A percentile compares a stretch with the other conserved stretches of the same genome.
Conservation (phyloP, 2,329 filamentous ascomycete species). For the Biscogniauxia mediterranea region DNA sequence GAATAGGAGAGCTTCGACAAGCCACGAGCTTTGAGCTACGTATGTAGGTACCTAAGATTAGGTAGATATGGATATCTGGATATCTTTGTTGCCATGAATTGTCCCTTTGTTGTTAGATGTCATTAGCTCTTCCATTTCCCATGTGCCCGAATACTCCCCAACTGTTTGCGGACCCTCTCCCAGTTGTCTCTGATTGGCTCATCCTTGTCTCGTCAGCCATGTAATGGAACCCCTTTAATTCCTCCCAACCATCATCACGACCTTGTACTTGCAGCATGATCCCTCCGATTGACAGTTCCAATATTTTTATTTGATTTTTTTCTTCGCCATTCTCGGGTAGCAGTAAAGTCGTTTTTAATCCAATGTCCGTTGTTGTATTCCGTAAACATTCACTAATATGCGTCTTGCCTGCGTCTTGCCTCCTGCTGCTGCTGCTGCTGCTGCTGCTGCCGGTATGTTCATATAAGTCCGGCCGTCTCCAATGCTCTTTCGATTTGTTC, state of each 20-base stretch:
- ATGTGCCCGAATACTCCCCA: slow-evolving; percentile 10
- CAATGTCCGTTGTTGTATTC: not conserved
- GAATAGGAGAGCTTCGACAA: slow-evolving; percentile 39
- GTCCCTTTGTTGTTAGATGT: slow-evolving; percentile 32
- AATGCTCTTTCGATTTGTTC: slow-evolving; percentile 39
- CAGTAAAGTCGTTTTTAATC: not conserved
- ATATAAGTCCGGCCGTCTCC: slow-evolving; percentile 41
- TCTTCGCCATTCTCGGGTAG: not conserved
- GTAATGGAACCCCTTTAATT: not conserved
- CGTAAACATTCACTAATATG: not conserved
- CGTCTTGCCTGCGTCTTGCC: slow-evolving; percentile 2
- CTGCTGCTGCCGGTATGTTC: slow-evolving; percentile 14
- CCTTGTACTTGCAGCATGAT: not conserved
- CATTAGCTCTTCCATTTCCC: slow-evolving; percentile 4
- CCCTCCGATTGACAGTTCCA: not conserved
- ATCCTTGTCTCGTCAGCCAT: not conserved
- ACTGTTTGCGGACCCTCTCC: slow-evolving; percentile 9
- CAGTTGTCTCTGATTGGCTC: not conserved
- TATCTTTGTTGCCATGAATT: not conserved
- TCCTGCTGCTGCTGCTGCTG: too few relatives aligned
- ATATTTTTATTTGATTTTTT: too few relatives aligned
- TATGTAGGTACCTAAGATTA: slow-evolving; percentile 17
- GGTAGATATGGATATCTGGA: not conserved
- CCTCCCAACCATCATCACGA: not conserved
- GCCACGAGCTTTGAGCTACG: slow-evolving; percentile 34